Conservation (phyloP, 2,329 filamentous ascomycete genomes). For the Scortechinia acanthostroma region DNA sequence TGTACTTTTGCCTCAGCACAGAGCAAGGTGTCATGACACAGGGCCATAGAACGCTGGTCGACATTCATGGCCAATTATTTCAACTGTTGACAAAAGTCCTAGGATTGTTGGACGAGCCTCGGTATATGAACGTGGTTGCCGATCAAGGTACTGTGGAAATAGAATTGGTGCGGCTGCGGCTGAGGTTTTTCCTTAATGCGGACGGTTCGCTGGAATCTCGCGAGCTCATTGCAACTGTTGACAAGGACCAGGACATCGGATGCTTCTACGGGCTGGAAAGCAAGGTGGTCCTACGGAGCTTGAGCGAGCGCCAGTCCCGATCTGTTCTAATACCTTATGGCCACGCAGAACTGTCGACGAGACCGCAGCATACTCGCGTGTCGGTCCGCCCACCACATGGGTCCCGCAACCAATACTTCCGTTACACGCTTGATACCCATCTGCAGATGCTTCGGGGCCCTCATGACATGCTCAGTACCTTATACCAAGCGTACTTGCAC, state of each 20-base stretch:
- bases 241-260: constrained; percentile 35
- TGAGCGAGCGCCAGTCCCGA: constrained; percentile 12
- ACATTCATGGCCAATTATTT: not conserved
- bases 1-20: not conserved
- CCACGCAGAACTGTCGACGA: constrained; percentile 4
- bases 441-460: constrained; percentile 36
- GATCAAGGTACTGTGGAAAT: not conserved
- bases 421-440: constrained; percentile 32
- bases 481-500: constrained; percentile 36
- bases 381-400: constrained; percentile 9
- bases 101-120: not conserved
- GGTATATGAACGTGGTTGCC: not conserved
- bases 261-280: constrained; percentile 39
- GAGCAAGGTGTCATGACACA: no score
- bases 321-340: not conserved
- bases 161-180: constrained; percentile 29
- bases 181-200: constrained; percentile 31
- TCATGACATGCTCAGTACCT: constrained; percentile 32
- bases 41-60: not conserved
- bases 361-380: constrained; percentile 9
- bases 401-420: constrained; percentile 23
- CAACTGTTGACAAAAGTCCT: not conserved
- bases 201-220: constrained; percentile 22
- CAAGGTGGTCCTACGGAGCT: constrained; percentile 37
- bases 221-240: constrained; percentile 17